phyloP scores from a whole-genome alignment of 176 grass and related monocot genomes.

The Zea mays region DNA sequence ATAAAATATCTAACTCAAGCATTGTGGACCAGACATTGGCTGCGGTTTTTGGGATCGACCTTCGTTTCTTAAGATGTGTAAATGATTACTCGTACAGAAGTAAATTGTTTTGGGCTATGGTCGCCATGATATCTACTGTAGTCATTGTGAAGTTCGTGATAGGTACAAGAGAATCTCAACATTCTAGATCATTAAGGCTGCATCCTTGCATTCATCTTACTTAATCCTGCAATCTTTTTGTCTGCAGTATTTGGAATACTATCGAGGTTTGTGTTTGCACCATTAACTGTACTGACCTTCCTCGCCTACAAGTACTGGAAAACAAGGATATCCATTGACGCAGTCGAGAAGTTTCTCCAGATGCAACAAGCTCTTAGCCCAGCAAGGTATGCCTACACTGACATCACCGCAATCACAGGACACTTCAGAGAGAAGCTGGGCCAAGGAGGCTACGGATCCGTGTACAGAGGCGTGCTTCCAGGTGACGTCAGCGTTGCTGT shows the following conservation, averaged over 20 bases:
- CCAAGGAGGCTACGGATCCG: not conserved
- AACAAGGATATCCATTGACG: not conserved
- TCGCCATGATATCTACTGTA: not conserved
- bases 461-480: not conserved
- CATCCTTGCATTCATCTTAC: not conserved
- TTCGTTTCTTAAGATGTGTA: constrained; percentile 14
- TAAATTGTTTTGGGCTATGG: constrained; percentile 15
- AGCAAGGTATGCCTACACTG: not conserved
- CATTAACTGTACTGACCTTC: constrained; percentile 2
- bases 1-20: constrained; percentile 1
- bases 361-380: not conserved
- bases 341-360: not conserved
- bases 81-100: not conserved
- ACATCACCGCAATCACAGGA: not conserved
- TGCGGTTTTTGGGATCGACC: not conserved
- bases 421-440: constrained; percentile 13
- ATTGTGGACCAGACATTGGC: not conserved
- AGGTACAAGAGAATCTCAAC: not conserved
- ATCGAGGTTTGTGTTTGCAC: constrained; percentile 29
- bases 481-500: not conserved
- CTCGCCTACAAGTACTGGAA: not conserved
- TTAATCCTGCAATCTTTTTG: not conserved
- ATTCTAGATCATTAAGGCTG: not conserved
- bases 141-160: not conserved
- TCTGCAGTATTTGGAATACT: not conserved